A percentile compares a stretch with the other conserved stretches of the same genome.
These are phyloP conservation scores for Tolypocladium ovalisporum DNA, from an alignment of 2,329 filamentous ascomycete genomes.

Conservation along the genomic window DNA sequence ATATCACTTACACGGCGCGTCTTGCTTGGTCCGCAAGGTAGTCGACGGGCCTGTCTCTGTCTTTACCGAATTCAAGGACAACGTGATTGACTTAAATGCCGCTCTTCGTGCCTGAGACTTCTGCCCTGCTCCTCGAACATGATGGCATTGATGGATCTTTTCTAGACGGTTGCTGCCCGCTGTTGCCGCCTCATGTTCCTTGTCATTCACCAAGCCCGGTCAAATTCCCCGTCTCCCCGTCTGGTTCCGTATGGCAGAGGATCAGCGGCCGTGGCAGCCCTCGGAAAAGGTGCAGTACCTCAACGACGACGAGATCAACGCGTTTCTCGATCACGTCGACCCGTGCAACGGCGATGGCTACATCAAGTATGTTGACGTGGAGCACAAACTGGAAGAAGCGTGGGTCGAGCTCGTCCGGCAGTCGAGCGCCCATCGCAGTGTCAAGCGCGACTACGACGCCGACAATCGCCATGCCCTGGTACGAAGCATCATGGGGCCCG, in stretches of 20 bases:
- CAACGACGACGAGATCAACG: conserved; percentile 35
- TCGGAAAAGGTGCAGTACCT: conserved; percentile 16
- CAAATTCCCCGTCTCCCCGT: not conserved
- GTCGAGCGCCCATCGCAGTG: not conserved
- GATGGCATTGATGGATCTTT: not conserved
- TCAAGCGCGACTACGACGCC: conserved; percentile 12
- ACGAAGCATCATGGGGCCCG: conserved; percentile 34
- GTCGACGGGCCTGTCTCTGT: not conserved
- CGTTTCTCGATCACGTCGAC: conserved; percentile 42
- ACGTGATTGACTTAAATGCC: not conserved
- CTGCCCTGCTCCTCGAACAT: not conserved
- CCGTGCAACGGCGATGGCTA: conserved; percentile 34
- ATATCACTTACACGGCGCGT: not conserved
- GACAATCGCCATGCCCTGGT: conserved; percentile 39
- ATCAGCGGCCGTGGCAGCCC: not conserved
- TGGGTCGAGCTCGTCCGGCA: not conserved
- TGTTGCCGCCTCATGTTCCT: not conserved
- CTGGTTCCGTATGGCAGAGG: not conserved
- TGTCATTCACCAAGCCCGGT: not conserved
- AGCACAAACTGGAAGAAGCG: conserved; percentile 38
- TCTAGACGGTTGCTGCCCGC: not conserved
- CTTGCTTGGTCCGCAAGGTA: not conserved
- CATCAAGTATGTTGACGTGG: conserved; percentile 41
- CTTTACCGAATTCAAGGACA: not conserved
- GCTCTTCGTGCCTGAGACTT: not conserved